These are phyloP conservation scores for Suillus lakei DNA, from an alignment of 768 basidiomycete species.

Conservation along the genomic window DNA sequence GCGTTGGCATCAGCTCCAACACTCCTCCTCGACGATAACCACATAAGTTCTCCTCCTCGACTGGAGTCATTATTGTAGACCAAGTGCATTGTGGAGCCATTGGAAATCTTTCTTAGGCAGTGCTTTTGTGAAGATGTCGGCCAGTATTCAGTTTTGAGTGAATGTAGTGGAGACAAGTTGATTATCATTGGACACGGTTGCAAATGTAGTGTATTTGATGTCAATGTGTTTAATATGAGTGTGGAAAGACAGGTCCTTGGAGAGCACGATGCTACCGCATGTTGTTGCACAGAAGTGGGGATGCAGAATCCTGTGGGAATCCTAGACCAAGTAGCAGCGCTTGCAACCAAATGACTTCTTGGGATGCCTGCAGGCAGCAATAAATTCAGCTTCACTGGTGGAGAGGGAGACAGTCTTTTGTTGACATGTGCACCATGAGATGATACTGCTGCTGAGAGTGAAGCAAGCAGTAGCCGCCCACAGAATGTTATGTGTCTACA, in stretches of 20 bases:
- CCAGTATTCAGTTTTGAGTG: slow-evolving; percentile 37
- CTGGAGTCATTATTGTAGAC: slow-evolving; percentile 17
- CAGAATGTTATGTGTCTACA: slow-evolving; percentile 23
- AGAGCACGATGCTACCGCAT: slow-evolving; percentile 38
- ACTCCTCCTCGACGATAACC: slow-evolving; percentile 8
- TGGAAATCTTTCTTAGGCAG: slow-evolving; percentile 24
- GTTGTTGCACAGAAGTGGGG: slow-evolving; percentile 40
- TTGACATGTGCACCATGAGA: slow-evolving; percentile 39
- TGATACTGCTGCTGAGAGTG: slow-evolving; percentile 23
- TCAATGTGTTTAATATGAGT: slow-evolving; percentile 48
- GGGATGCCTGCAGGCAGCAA: slow-evolving; percentile 37
- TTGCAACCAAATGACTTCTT: slow-evolving; percentile 43
- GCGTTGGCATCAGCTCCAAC: neutral
- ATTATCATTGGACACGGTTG: slow-evolving; percentile 30
- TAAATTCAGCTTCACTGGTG: slow-evolving; percentile 50
- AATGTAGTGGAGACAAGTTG: slow-evolving; percentile 36
- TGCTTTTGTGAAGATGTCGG: slow-evolving; percentile 48
- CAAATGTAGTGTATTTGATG: slow-evolving; percentile 43
- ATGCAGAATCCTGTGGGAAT: slow-evolving; percentile 1
- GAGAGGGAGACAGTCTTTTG: slow-evolving; percentile 45
- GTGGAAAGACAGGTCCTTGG: slow-evolving; percentile 41
- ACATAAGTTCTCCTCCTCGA: slow-evolving; percentile 21
- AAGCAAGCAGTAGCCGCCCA: slow-evolving; percentile 30
- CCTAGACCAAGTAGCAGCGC: slow-evolving; percentile 22
- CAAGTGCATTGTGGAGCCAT: slow-evolving; percentile 20